Evolutionary conservation across 139 green algal species (phyloP), one percentile per base, ranked within the genome.

Genomic region (Volvox reticuliferus): DNA sequence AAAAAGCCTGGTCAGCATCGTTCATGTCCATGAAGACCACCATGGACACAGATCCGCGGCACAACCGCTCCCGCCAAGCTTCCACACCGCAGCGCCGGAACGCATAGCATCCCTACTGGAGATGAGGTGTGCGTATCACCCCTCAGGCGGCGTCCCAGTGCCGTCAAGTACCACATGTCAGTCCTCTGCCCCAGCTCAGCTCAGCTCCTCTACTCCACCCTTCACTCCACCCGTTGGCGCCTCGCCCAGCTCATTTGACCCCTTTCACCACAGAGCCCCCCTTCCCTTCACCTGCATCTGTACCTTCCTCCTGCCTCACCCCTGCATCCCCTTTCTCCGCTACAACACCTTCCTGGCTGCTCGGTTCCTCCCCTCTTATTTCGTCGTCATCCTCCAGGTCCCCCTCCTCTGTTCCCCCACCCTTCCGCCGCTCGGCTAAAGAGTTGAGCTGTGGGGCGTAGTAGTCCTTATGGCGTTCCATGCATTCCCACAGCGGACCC

Each of bases 401-500:
- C 69, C 35, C 28, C 28, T 73, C 68, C 0, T 16, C 69, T 30
- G 0, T 36, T 44, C 1, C 85, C n/a, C 3, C 69, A 26, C 20
- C 37, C n/a, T 30, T 16, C 69, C 62, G 63, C 44, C 55, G 68
- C 20, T 89, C 85, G n/a, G 69, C 85, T 50, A 89, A 21, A 22
- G 85, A 89, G 68, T 28, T 21, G 30, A 90, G 86, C 86, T 90
- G 86, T 33, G 61, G 86, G 12, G 55, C 73, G 55, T 90, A 90
- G 86, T 90, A 90, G 18, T 84, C 86, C 55, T 65, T 76, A 50
- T 90, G n/a, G 3, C 32, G 30, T 76, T 90, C 86, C 86, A 90
- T 90, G 75, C 86, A 90, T 26, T 84, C 86, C 86, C 86, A 90
- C 75, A 90, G 75, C n/a, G 86, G 86, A 1, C 86, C 86, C 86